A percentile compares a stretch with the other conserved stretches of the same genome.
Conservation (phyloP, 768 basidiomycete genomes). For the Cantharellus anzutake region DNA sequence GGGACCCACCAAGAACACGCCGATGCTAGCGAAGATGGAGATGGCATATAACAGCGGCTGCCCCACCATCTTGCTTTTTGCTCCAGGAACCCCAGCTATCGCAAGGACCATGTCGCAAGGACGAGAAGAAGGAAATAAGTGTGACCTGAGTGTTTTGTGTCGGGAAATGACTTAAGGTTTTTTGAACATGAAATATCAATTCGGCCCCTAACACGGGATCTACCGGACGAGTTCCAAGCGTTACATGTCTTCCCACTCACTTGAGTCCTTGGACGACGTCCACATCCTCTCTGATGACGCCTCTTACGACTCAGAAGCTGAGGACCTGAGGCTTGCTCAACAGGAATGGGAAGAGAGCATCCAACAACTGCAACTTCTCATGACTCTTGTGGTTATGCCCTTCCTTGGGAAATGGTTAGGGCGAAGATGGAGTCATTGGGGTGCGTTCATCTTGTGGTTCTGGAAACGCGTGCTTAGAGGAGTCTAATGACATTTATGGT, state of each 20-base stretch:
- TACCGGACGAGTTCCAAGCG: neutral
- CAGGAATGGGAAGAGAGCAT: constrained; percentile 90
- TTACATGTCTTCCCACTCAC: constrained; percentile 17
- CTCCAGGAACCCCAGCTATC: neutral
- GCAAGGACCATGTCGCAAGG: neutral
- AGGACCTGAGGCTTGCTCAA: constrained; percentile 39
- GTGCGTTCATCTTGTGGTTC: constrained; percentile 26
- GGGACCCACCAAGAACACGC: constrained; percentile 58
- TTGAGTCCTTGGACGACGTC: neutral
- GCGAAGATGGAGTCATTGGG: constrained; percentile 68
- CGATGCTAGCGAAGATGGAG: constrained; percentile 64
- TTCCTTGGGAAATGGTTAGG: constrained; percentile 81
- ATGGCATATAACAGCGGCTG: constrained; percentile 61
- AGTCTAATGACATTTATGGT: neutral
- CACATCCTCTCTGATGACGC: constrained; percentile 10
- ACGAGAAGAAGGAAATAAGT: neutral
- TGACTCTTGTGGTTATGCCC: constrained; percentile 65
- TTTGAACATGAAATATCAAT: neutral
- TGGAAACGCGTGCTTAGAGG: neutral
- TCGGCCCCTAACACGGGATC: neutral
- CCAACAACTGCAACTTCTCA: constrained; percentile 62
- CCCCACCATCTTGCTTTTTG: constrained; percentile 36
- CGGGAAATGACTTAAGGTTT: neutral
- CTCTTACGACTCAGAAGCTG: constrained; percentile 45
- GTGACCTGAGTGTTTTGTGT: neutral